Percentiles rank a stretch among this genome's conserved stretches.
These are phyloP conservation scores for Skeletonema tropicum DNA, from an alignment of 108 stramenopile species.

Conservation along the genomic window DNA sequence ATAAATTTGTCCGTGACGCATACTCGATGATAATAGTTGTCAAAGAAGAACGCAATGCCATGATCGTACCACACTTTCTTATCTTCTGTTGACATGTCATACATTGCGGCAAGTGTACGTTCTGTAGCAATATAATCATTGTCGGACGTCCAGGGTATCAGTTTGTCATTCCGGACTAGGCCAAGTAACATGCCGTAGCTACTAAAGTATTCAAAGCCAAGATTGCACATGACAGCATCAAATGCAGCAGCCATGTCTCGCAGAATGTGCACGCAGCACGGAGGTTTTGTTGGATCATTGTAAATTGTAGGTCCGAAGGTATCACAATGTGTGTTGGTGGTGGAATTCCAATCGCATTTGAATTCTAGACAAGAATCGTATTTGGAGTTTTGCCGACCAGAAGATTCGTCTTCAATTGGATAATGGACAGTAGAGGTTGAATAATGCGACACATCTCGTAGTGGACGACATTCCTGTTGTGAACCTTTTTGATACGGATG, in stretches of 20 bases:
- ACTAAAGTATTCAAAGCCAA: background rate
- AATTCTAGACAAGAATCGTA: background rate
- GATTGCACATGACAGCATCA: conserved; percentile 6
- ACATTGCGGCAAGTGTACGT: background rate
- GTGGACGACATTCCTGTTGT: background rate
- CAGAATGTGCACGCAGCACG: background rate
- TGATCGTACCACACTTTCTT: background rate
- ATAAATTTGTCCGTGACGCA: background rate
- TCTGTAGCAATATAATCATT: conserved; percentile 5
- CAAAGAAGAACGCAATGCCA: background rate
- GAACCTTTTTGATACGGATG: background rate
- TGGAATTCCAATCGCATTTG: conserved; percentile 1
- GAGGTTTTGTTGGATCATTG: background rate
- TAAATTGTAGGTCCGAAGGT: background rate
- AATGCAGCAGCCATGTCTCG: background rate
- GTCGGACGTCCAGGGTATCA: background rate
- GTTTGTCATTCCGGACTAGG: background rate
- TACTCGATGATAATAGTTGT: conserved; percentile 1
- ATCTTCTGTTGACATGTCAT: background rate
- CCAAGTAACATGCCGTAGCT: background rate
- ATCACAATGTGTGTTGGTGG: background rate
- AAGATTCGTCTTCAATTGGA: background rate
- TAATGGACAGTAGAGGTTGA: background rate
- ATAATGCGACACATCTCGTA: background rate
- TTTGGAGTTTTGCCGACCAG: conserved; percentile 1